Evolutionary conservation across 1,139 yeast species (phyloP), one percentile per base, ranked within the genome.

Genomic region (Blastobotrys apis): DNA sequence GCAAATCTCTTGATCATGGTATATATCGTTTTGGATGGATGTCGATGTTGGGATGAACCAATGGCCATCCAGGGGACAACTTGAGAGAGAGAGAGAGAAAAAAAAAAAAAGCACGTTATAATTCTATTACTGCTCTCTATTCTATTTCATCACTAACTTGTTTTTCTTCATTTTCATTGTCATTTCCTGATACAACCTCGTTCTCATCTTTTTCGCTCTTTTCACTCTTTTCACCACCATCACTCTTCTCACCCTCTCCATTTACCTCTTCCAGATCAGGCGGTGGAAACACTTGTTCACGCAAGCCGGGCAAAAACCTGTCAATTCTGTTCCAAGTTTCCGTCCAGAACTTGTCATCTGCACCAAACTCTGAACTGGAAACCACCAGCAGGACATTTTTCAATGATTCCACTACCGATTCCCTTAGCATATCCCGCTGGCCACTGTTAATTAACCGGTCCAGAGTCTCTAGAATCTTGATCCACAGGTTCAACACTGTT

Each of bases 381-480:
- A 72, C 67, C 4, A 76, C 78, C 44, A 74, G 55, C 36, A 75
- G 55, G 30, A 74, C 70, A 52, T 84, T 84, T 63, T 82, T 82
- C 49, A 84, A 65, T 37, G 80, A 68, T 62, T 84, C 94, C 3
- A 72, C 64, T 2, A 78, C 77, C 5, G 82, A 75, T 56, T 84
- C 92, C 42, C 68, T 71, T 41, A 73, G 65, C 15, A 67, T 62
- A 17, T 63, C 66, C 44, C 64, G 62, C 49, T 67, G 61, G 37
- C 71, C 63, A 48, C 71, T 62, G 47, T 67, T 64, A 47, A 71
- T 59, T 35, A 70, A 66, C 36, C 75, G 67, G 52, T 77, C 78
- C 55, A 75, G 70, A 26, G 74, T 67, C 41, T 73, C 73, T 51
- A 78, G 59, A 5, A 76, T 68, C 45, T 66, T 64, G 43, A 73